These are phyloP conservation scores for Blastocrithidia nonstop DNA, from an alignment of 208 protist genomes.

Conservation along the genomic window DNA sequence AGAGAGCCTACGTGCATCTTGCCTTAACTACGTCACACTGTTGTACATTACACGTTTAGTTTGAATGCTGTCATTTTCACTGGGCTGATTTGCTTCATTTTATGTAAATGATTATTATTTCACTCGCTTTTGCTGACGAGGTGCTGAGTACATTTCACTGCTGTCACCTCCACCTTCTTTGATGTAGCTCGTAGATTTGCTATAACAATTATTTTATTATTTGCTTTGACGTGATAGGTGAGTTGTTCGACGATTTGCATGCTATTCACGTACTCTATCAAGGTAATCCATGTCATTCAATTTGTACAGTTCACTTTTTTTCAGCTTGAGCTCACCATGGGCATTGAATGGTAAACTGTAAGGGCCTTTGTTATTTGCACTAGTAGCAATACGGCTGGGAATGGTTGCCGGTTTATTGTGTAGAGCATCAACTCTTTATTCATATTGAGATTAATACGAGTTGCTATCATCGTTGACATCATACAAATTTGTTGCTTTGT, in stretches of 20 bases:
- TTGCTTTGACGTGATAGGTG: conserved; percentile 8
- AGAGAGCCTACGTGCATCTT: too few relatives aligned
- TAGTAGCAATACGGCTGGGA: neutral
- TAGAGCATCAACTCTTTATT: neutral
- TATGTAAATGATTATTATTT: too few relatives aligned
- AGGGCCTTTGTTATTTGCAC: conserved; percentile 12
- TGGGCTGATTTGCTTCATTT: too few relatives aligned
- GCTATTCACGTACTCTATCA: conserved; percentile 63
- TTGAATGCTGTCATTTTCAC: too few relatives aligned
- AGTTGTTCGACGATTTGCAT: conserved; percentile 23
- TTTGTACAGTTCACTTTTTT: conserved; percentile 72
- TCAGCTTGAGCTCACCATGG: conserved; percentile 38
- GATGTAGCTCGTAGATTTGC: neutral
- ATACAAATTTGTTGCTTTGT: neutral
- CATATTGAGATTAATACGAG: neutral
- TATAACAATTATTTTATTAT: neutral
- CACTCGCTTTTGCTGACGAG: neutral
- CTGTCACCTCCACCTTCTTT: conserved; percentile 4
- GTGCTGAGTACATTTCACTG: neutral
- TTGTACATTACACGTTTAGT: too few relatives aligned
- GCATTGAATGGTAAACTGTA: conserved; percentile 30
- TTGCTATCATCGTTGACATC: neutral
- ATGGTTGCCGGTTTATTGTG: neutral
- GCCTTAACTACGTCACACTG: too few relatives aligned
- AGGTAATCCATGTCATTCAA: conserved; percentile 71